Conservation (phyloP, 129 eudicot genomes). For the Ambrosia trifida region DNA sequence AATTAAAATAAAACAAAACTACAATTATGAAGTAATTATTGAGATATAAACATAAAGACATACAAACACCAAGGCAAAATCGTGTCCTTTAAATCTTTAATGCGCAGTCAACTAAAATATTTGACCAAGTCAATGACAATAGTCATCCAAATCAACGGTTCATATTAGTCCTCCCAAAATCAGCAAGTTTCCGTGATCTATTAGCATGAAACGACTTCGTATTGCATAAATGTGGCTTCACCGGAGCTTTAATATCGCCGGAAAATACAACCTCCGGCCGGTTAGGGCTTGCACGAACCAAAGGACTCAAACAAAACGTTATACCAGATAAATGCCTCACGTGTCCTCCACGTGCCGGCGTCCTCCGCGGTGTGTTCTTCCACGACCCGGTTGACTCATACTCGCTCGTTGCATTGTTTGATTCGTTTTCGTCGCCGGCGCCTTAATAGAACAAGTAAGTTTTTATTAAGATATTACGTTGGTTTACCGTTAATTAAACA, state of each 20-base stretch:
- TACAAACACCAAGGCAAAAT: constrained; percentile 34
- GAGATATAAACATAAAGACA: constrained; percentile 9
- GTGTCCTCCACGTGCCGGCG: constrained; percentile 34
- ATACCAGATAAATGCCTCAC: constrained; percentile 43
- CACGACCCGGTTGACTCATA: constrained; percentile 46
- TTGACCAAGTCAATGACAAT: constrained; percentile 39
- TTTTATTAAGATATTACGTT: too few species aligned
- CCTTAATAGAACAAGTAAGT: too few species aligned
- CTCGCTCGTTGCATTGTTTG: constrained; percentile 43
- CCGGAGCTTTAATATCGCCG: constrained; percentile 57
- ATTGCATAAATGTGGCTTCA: constrained; percentile 40
- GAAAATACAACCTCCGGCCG: constrained; percentile 44
- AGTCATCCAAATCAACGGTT: constrained; percentile 42
- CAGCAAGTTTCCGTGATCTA: constrained; percentile 75
- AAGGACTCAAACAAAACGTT: constrained; percentile 59
- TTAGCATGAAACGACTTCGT: constrained; percentile 59
- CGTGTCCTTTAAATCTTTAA: constrained; percentile 33
- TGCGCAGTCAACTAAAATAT: constrained; percentile 14
- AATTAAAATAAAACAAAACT: neutral
- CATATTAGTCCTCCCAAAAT: constrained; percentile 60
- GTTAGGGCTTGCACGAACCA: constrained; percentile 75
- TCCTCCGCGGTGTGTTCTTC: constrained; percentile 64
- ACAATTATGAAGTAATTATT: neutral
- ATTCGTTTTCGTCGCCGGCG: constrained; percentile 39
- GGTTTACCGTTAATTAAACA: too few species aligned